Conservation (phyloP, 148 eudicot genomes). For the Rhododendron ovatum region DNA sequence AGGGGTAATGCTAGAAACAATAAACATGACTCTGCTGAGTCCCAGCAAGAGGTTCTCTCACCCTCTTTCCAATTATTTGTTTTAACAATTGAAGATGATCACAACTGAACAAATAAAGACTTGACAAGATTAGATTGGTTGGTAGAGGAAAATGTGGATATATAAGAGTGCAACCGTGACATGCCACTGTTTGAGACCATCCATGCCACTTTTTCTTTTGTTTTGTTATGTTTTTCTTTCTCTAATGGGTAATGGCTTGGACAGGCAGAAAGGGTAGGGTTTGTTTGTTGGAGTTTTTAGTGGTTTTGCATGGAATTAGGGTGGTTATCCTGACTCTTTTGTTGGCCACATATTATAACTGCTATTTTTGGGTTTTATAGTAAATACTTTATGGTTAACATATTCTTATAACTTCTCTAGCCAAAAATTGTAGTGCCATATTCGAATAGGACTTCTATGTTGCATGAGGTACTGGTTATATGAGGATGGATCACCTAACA, state of each 20-base stretch:
- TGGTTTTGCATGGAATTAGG: too few relatives aligned
- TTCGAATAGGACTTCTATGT: too few relatives aligned
- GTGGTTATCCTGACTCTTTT: too few relatives aligned
- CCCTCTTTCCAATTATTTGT: neutral
- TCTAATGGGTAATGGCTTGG: too few relatives aligned
- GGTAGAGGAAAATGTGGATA: neutral
- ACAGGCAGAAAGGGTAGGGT: neutral
- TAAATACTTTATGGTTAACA: neutral
- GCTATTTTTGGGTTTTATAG: too few relatives aligned
- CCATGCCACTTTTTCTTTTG: neutral
- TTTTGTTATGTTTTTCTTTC: neutral
- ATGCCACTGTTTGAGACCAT: neutral
- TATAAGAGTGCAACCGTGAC: neutral
- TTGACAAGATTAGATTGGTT: neutral
- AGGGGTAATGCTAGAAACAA: neutral
- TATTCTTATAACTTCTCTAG: too few relatives aligned
- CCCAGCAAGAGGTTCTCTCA: neutral
- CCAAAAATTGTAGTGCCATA: too few relatives aligned
- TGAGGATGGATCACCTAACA: too few relatives aligned
- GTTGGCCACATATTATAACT: too few relatives aligned
- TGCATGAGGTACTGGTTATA: too few relatives aligned
- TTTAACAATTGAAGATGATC: neutral
- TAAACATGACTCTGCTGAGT: neutral
- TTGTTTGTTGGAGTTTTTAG: too few relatives aligned
- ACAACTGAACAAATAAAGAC: constrained; percentile 7